Base-by-base conservation (phyloP, 2,329 filamentous ascomycete species). In the Cadophora sp. region DNA sequence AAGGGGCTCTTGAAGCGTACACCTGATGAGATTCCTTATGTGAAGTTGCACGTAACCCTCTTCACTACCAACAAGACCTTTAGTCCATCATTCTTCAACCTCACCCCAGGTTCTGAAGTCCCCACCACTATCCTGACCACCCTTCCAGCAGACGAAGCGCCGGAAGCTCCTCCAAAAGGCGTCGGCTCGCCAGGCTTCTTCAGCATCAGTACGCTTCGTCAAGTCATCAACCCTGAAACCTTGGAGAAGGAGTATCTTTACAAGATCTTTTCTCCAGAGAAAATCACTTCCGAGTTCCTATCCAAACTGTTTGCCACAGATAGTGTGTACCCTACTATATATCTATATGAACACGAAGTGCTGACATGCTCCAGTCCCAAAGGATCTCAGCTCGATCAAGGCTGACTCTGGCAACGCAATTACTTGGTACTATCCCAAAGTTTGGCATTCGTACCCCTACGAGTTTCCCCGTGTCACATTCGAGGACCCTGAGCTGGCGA, bases 101-200 rank as follows among this genome's bases (percentile, higher is more conserved):
- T 96, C 1, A 75, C 82, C 1, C 77, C 84, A 0, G 83, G 80
- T n/a, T 79, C 82, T 36, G 77, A 81, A 18, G 87, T 91, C 0
- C 96, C 96, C 0, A 88, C 87, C 67, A 88, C 87, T 22, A 86
- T 99, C 56, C 87, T 97, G 62, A 98, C 96, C 0, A 98, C 95
- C 0, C 85, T 97, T 0, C 87, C 85, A 2, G 79, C 83, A 1
- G 83, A 83, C 11, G 87, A 91, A 66, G 68, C 70, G 36, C 70
- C 59, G 69, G 75, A 73, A 45, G 76, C 80, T 56, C 84, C 86
- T 4, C 77, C 80, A 3, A 80, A 86, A 11, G 90, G 89, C 0
- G 90, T 89, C 4, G 94, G 93, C 0, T 88, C 85, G 33, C 84
- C 91, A 0, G 89, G 89, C 0, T 97, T 98, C 83, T 97, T 91